Evolutionary conservation across 2,329 filamentous ascomycete species (phyloP).

Genomic region (Neurospora sp.): DNA sequence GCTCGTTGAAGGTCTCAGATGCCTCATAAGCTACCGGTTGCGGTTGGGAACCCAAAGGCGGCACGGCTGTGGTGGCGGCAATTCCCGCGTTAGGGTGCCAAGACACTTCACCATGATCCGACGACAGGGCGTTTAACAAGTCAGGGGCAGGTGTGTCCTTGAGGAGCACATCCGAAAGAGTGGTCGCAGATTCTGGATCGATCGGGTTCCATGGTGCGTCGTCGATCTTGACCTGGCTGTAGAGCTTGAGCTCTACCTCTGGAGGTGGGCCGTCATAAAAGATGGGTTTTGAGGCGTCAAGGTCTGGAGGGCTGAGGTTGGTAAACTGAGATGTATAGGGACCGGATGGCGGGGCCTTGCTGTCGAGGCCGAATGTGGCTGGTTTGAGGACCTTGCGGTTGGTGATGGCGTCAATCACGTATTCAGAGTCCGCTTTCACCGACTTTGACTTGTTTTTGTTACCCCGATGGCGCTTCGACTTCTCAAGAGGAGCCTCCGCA

Average conservation of each 20-base stretch:
- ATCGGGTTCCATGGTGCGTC: conserved; percentile 13
- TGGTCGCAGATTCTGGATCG: background rate
- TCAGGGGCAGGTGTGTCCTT: conserved; percentile 7
- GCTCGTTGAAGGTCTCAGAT: background rate
- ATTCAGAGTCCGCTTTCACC: conserved; percentile 20
- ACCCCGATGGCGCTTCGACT: background rate
- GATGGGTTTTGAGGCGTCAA: conserved; percentile 15
- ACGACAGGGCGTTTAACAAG: conserved; percentile 10
- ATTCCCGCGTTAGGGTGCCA: conserved; percentile 11
- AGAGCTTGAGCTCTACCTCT: conserved; percentile 26
- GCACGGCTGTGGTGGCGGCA: background rate
- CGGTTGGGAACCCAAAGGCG: background rate
- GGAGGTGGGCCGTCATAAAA: conserved; percentile 27
- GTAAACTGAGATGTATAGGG: conserved; percentile 23
- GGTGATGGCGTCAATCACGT: conserved; percentile 49
- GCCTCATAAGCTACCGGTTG: background rate
- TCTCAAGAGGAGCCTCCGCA: background rate
- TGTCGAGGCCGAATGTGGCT: conserved; percentile 2
- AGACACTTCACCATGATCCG: conserved; percentile 14
- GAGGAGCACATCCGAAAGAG: conserved; percentile 6
- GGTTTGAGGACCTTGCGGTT: conserved; percentile 38
- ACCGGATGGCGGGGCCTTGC: background rate
- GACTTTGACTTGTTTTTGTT: conserved; percentile 2
- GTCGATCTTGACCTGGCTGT: conserved; percentile 24
- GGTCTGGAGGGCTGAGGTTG: conserved; percentile 14